phyloP scores from a whole-genome alignment of 441 rosid genomes.

The Manihot esculenta region DNA sequence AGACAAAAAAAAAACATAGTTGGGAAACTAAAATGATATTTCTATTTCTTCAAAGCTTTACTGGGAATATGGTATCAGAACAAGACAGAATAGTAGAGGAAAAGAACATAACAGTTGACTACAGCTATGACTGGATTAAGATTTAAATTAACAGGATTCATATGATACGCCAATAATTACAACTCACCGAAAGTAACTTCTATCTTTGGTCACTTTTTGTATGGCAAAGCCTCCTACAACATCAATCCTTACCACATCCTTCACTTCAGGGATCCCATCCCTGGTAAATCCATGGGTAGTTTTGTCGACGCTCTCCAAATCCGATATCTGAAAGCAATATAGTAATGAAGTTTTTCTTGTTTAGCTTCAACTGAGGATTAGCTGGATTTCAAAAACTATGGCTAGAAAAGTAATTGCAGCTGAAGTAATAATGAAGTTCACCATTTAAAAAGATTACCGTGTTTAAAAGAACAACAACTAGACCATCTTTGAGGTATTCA shows the following conservation, averaged over 20 bases:
- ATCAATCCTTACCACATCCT: conserved; percentile 73
- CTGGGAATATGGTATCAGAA: not conserved
- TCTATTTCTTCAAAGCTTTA: not conserved
- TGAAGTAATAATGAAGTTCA: conserved; percentile 13
- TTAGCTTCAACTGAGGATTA: not conserved
- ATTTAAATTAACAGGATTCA: not conserved
- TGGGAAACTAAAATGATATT: not conserved
- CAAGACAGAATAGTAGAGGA: not conserved
- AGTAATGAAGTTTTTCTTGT: not conserved
- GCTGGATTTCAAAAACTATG: not conserved
- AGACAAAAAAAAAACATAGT: not conserved
- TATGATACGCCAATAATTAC: not conserved
- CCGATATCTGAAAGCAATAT: conserved; percentile 58
- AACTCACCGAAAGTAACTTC: conserved; percentile 84
- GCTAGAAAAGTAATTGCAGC: conserved; percentile 17
- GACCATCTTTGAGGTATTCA: conserved; percentile 76
- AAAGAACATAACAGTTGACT: not conserved
- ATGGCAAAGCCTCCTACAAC: conserved; percentile 86
- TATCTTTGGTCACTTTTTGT: conserved; percentile 68
- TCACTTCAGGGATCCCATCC: conserved; percentile 58
- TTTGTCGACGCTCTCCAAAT: conserved; percentile 54
- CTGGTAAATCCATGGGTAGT: conserved; percentile 51
- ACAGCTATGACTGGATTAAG: not conserved
- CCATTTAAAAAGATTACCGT: conserved; percentile 51
- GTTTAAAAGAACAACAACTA: conserved; percentile 57